Conservation (phyloP, 768 basidiomycete genomes). For the Lentinus tigrinus region DNA sequence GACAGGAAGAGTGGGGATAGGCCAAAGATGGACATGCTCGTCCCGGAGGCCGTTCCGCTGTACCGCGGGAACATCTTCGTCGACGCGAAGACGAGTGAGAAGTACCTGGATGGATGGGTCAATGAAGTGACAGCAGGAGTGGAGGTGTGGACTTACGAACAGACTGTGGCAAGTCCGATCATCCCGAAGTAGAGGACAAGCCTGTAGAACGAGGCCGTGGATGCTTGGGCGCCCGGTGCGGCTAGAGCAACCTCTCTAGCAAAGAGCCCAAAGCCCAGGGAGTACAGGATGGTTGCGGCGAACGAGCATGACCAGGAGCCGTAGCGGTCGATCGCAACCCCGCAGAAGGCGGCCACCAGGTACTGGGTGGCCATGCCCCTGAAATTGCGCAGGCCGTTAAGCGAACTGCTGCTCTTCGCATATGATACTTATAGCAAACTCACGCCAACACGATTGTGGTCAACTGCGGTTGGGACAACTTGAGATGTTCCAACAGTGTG, state of each 20-base stretch:
- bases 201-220: constrained; percentile 46
- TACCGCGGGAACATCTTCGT: constrained; percentile 67
- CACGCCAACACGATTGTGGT: constrained; percentile 79
- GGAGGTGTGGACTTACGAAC: constrained; percentile 54
- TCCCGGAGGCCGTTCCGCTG: constrained; percentile 64
- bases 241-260: constrained; percentile 53
- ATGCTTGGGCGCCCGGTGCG: constrained; percentile 38
- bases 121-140: background rate
- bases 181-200: constrained; percentile 61
- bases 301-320: constrained; percentile 72
- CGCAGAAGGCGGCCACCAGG: constrained; percentile 68
- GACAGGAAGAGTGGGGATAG: constrained; percentile 78
- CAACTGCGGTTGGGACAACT: constrained; percentile 72
- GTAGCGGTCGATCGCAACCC: constrained; percentile 63
- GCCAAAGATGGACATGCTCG: constrained; percentile 74
- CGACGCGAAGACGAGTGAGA: constrained; percentile 74
- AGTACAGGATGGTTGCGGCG: constrained; percentile 56
- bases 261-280: constrained; percentile 61
- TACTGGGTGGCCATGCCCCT: constrained; percentile 88
- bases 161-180: constrained; percentile 65
- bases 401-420: background rate
- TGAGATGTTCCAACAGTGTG: constrained; percentile 52
- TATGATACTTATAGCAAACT: constrained; percentile 24
- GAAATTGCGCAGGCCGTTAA: background rate
- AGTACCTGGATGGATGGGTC: constrained; percentile 42